These are phyloP conservation scores for Xylariaceae sp. DNA, from an alignment of 2,329 filamentous ascomycete genomes.

Conservation along the genomic window DNA sequence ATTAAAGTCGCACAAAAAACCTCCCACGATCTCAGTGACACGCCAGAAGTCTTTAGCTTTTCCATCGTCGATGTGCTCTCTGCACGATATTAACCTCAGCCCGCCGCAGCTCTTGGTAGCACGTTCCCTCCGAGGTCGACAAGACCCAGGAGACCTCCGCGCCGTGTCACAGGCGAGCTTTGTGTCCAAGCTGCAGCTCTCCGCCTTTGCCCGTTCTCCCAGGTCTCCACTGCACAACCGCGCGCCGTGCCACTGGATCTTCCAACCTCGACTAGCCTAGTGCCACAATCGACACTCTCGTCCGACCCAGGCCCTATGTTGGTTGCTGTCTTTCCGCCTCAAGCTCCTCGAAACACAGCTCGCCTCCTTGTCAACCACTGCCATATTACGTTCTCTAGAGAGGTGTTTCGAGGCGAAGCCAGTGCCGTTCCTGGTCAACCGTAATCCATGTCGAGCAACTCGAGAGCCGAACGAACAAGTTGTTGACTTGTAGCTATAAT, in stretches of 20 bases:
- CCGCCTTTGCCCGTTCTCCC: conserved; percentile 40
- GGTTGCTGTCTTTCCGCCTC: conserved; percentile 24
- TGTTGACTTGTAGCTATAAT: too few species aligned
- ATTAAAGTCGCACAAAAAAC: conserved; percentile 38
- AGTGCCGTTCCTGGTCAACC: conserved; percentile 17
- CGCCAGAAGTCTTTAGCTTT: conserved; percentile 29
- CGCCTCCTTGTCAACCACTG: conserved; percentile 15
- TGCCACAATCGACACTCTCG: conserved; percentile 53
- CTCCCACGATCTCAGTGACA: conserved; percentile 33
- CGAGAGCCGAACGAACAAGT: neutral
- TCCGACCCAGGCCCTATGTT: conserved; percentile 44
- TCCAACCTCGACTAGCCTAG: conserved; percentile 45
- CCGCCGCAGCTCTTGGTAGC: conserved; percentile 27
- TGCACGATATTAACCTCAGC: conserved; percentile 28
- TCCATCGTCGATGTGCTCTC: conserved; percentile 29
- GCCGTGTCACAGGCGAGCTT: conserved; percentile 32
- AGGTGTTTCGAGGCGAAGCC: conserved; percentile 4
- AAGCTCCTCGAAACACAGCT: conserved; percentile 20
- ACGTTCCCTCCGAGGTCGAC: conserved; percentile 29
- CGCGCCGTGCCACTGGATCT: conserved; percentile 49
- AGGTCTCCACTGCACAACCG: conserved; percentile 44
- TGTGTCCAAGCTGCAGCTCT: conserved; percentile 44
- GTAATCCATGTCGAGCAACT: conserved; percentile 11
- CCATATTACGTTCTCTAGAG: conserved; percentile 23
- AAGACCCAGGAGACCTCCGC: conserved; percentile 27